phyloP scores from a whole-genome alignment of 768 basidiomycete species.

The Tremella mesenterica region DNA sequence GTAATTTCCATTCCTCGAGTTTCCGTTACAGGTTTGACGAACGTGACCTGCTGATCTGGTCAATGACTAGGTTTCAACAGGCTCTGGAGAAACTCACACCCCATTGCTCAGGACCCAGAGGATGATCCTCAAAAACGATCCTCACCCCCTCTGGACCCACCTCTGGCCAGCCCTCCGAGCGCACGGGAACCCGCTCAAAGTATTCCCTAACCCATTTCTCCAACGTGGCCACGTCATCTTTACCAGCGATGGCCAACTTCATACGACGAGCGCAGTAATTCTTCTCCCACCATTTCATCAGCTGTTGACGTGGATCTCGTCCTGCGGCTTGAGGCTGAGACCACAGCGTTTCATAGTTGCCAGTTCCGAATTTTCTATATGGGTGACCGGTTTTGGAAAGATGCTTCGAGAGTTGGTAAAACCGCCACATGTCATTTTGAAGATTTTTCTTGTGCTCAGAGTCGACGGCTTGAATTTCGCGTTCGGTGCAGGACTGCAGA shows the following conservation, averaged over 20 bases:
- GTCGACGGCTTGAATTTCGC: conserved; percentile 68
- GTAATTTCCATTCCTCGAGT: conserved; percentile 74
- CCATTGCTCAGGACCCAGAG: conserved; percentile 33
- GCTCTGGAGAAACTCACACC: conserved; percentile 25
- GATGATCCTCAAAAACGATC: conserved; percentile 30
- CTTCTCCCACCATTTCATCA: conserved; percentile 48
- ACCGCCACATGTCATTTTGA: conserved; percentile 71
- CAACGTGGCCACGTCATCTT: conserved; percentile 40
- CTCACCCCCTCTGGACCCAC: conserved; percentile 30
- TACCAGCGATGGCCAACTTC: conserved; percentile 55
- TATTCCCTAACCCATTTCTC: conserved; percentile 40
- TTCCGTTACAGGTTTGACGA: conserved; percentile 79
- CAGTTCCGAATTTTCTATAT: conserved; percentile 88
- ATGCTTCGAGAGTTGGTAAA: conserved; percentile 87
- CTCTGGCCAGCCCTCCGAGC: conserved; percentile 22
- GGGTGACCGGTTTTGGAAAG: conserved; percentile 68
- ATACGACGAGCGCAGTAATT: conserved; percentile 47
- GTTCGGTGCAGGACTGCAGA: conserved; percentile 41
- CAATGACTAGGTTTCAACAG: background rate
- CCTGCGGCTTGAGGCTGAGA: conserved; percentile 42
- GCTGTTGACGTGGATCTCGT: conserved; percentile 45
- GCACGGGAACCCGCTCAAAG: conserved; percentile 38
- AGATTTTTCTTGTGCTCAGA: conserved; percentile 88
- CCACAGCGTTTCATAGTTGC: conserved; percentile 52
- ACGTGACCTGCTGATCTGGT: conserved; percentile 45